A percentile compares a stretch with the other conserved stretches of the same genome.
Evolutionary conservation across 1,284 basidiomycete genomes (phyloP).

Genomic region (Puccinia hordei): DNA sequence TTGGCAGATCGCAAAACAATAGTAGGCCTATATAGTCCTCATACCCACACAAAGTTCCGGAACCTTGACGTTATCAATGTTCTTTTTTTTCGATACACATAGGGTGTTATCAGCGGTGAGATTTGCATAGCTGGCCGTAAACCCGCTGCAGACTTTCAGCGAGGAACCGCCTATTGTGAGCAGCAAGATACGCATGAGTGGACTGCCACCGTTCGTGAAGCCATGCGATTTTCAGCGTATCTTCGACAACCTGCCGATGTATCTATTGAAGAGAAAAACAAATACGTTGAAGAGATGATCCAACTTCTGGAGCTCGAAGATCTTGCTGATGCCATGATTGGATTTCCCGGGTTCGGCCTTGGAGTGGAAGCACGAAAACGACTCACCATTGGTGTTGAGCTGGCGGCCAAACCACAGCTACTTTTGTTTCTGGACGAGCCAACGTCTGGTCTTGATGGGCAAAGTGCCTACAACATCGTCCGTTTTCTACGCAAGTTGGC

Average conservation of each 20-base stretch:
- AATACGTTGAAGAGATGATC: slow-evolving; percentile 64
- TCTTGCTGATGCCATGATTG: slow-evolving; percentile 60
- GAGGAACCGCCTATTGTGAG: slow-evolving; percentile 62
- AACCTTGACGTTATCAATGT: too few species aligned
- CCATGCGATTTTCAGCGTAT: slow-evolving; percentile 66
- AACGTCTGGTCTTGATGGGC: slow-evolving; percentile 82
- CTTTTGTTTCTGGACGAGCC: slow-evolving; percentile 60
- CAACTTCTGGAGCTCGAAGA: slow-evolving; percentile 64
- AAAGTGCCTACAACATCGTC: slow-evolving; percentile 83
- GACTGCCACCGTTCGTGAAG: slow-evolving; percentile 70
- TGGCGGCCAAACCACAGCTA: slow-evolving; percentile 63
- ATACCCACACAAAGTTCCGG: too few species aligned
- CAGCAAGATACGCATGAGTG: slow-evolving; percentile 69
- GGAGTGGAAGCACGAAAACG: slow-evolving; percentile 65
- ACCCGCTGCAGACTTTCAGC: slow-evolving; percentile 62
- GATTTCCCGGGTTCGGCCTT: slow-evolving; percentile 63
- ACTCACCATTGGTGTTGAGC: slow-evolving; percentile 67
- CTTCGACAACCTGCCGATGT: slow-evolving; percentile 65
- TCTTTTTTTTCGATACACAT: too few species aligned
- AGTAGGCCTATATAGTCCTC: too few species aligned
- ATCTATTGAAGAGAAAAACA: slow-evolving; percentile 64
- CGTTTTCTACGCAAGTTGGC: slow-evolving; percentile 77
- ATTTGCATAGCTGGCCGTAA: slow-evolving; percentile 64
- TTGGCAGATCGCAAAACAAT: slow-evolving; percentile 62
- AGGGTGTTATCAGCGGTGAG: slow-evolving; percentile 59